These are phyloP conservation scores for Rubroboletus pulcherrimus DNA, from an alignment of 768 basidiomycete genomes.

Conservation along the genomic window DNA sequence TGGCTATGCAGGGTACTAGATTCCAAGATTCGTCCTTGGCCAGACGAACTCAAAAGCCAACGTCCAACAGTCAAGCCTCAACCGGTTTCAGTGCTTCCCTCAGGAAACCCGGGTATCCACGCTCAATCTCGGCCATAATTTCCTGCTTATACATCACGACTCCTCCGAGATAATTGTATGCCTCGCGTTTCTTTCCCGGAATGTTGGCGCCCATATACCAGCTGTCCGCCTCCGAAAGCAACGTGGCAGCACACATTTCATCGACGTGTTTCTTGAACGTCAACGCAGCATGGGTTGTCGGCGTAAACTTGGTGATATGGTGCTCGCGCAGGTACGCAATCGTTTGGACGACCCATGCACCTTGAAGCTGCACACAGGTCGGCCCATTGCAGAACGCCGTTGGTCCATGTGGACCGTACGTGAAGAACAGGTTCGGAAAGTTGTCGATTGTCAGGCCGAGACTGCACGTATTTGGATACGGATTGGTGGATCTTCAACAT, in stretches of 20 bases:
- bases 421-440: conserved; percentile 13
- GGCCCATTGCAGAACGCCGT: conserved; percentile 9
- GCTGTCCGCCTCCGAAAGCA: neutral
- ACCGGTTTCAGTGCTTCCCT: neutral
- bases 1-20: too few species aligned
- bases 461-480: neutral
- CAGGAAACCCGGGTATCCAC: conserved; percentile 10
- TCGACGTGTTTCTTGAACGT: conserved; percentile 13
- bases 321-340: conserved; percentile 9
- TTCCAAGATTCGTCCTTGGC: too few species aligned
- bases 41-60: neutral
- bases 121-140: conserved; percentile 6
- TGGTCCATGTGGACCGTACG: conserved; percentile 12
- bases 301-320: conserved; percentile 13
- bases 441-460: conserved; percentile 15
- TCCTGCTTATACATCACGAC: neutral
- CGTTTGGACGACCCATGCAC: conserved; percentile 10
- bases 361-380: conserved; percentile 2
- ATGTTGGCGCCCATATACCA: conserved; percentile 12
- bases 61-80: neutral
- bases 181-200: conserved; percentile 8
- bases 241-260: neutral
- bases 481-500: neutral
- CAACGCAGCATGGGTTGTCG: conserved; percentile 1
- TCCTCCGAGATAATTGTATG: conserved; percentile 5